These are phyloP conservation scores for Populus pruinosa DNA, from an alignment of 345 rosid species.

Conservation along the genomic window DNA sequence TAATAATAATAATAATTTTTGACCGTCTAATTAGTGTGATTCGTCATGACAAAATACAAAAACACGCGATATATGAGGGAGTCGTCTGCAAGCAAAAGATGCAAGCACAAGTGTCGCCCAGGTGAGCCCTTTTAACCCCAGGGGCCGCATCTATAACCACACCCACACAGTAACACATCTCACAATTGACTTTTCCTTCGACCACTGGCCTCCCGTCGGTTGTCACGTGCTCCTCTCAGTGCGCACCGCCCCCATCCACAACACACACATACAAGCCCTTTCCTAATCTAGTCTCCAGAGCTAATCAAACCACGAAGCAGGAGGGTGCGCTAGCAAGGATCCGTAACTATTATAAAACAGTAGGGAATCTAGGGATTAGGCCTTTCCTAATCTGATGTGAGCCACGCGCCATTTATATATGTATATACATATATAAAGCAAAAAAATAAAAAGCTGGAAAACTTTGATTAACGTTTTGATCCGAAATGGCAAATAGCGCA, in stretches of 20 bases:
- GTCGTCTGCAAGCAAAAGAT: background rate
- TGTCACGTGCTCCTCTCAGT: background rate
- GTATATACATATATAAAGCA: background rate
- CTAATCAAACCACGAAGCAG: too few species aligned
- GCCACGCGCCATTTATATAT: background rate
- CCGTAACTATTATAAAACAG: too few species aligned
- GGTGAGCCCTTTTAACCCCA: background rate
- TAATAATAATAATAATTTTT: too few species aligned
- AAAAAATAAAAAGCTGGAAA: background rate
- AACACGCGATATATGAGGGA: background rate
- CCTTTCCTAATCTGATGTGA: background rate
- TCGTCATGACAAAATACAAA: background rate
- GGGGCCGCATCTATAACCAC: background rate
- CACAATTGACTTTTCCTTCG: background rate
- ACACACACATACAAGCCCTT: too few species aligned
- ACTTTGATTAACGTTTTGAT: background rate
- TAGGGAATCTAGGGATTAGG: too few species aligned
- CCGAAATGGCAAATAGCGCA: slow-evolving; percentile 6
- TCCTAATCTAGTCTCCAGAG: too few species aligned
- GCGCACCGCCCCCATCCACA: too few species aligned
- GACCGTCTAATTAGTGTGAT: too few species aligned
- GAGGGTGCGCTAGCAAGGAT: too few species aligned
- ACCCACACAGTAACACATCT: background rate
- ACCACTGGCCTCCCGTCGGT: too few species aligned
- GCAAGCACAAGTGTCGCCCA: background rate